A percentile compares a stretch with the other conserved stretches of the same genome.
Evolutionary conservation across 2,329 filamentous ascomycete species (phyloP).

Genomic region (Xylariaceae sp.): DNA sequence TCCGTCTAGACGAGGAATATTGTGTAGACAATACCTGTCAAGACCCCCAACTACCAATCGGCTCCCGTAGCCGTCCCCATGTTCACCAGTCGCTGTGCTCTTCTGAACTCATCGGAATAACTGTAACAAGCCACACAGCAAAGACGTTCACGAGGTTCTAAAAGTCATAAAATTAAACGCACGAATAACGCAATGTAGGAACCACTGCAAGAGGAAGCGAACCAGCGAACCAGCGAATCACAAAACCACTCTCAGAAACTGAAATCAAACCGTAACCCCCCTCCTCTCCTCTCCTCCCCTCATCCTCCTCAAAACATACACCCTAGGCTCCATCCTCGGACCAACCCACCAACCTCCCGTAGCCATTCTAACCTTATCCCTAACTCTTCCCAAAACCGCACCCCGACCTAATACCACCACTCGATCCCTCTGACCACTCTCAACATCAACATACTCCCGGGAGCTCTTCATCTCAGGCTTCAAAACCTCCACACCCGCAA

Average conservation of each 20-base stretch:
- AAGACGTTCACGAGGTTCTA: no score
- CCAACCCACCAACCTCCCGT: conserved; percentile 62
- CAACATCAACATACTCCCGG: conserved; percentile 25
- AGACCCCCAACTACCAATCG: no score
- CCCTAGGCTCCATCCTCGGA: conserved; percentile 52
- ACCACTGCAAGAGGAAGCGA: background rate
- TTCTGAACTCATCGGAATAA: no score
- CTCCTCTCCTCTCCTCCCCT: conserved; percentile 27
- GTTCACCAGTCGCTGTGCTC: no score
- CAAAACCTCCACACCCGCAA: conserved; percentile 53
- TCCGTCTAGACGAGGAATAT: no score
- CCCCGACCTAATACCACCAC: conserved; percentile 41
- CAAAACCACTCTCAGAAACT: background rate
- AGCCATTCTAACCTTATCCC: conserved; percentile 37
- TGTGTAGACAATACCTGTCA: no score
- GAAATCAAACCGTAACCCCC: conserved; percentile 25
- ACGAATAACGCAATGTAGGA: background rate
- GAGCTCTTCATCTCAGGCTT: conserved; percentile 36
- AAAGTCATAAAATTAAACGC: no score
- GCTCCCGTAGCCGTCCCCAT: no score
- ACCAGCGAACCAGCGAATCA: background rate
- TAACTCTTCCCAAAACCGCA: conserved; percentile 35
- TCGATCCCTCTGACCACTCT: conserved; percentile 20
- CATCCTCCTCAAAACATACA: conserved; percentile 43
- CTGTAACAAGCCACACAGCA: no score